Conservation (phyloP, 352 stramenopile genomes). For the Pythium aristosporum region DNA sequence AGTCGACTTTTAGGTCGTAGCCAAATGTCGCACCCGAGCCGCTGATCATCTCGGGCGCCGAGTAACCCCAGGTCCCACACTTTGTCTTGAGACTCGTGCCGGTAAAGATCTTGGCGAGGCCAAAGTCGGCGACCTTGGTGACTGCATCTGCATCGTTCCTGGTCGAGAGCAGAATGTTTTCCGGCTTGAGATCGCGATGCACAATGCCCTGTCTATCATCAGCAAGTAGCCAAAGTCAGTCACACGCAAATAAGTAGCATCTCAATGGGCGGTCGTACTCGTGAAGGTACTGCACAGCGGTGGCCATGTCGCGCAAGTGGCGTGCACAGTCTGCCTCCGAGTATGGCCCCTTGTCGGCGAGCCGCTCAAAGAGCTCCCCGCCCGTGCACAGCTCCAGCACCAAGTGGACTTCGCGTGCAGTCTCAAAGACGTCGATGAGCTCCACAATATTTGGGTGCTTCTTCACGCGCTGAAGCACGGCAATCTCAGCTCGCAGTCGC, state of each 20-base stretch:
- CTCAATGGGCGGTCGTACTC: constrained; percentile 24
- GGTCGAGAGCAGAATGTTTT: constrained; percentile 82
- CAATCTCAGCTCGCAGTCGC: constrained; percentile 61
- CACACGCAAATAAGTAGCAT: not conserved
- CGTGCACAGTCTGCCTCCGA: constrained; percentile 80
- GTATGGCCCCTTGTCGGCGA: constrained; percentile 79
- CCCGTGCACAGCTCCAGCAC: constrained; percentile 83
- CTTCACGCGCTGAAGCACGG: constrained; percentile 52
- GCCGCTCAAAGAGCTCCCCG: constrained; percentile 78
- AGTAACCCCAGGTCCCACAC: constrained; percentile 81
- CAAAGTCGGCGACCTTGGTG: constrained; percentile 84
- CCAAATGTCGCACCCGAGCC: constrained; percentile 64
- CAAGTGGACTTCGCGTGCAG: constrained; percentile 67
- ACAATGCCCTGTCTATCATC: constrained; percentile 61
- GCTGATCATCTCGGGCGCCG: constrained; percentile 83
- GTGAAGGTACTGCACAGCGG: constrained; percentile 73
- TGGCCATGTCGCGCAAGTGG: constrained; percentile 68
- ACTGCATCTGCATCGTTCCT: constrained; percentile 55
- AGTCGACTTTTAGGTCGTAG: constrained; percentile 85
- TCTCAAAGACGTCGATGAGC: constrained; percentile 81
- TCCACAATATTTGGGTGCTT: constrained; percentile 78
- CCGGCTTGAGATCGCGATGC: constrained; percentile 81
- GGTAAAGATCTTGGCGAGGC: constrained; percentile 78
- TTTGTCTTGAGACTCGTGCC: constrained; percentile 76
- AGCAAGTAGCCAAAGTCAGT: not conserved